A percentile compares a stretch with the other conserved stretches of the same genome.
Conservation (phyloP, 208 protist genomes). For the Wallacemonas sp. region DNA sequence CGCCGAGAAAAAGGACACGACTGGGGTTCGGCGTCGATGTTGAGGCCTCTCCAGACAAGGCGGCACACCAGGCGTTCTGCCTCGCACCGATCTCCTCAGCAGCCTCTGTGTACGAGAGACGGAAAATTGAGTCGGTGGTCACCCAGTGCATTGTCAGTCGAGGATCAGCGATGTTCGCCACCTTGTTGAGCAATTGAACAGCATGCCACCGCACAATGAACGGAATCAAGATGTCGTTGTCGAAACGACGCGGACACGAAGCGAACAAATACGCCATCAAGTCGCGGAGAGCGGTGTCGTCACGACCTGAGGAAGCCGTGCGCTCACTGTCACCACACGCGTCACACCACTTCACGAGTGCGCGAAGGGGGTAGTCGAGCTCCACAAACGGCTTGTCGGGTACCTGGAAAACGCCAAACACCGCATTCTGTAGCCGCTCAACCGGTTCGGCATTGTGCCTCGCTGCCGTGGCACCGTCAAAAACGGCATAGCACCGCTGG, state of each 20-base stretch:
- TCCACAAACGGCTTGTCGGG: slow-evolving; percentile 33
- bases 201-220: slow-evolving; percentile 28
- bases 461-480: slow-evolving; percentile 2
- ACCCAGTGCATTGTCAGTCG: neutral
- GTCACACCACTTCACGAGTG: slow-evolving; percentile 26
- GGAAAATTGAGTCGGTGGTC: neutral
- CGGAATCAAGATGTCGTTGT: slow-evolving; percentile 20
- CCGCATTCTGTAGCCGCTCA: neutral
- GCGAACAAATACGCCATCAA: neutral
- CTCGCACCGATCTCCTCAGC: neutral
- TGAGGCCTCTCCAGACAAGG: neutral
- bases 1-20: slow-evolving; percentile 31
- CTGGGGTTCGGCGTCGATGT: neutral
- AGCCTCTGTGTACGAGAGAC: neutral
- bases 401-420: slow-evolving; percentile 30
- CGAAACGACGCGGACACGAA: neutral
- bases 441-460: neutral
- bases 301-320: slow-evolving; percentile 12
- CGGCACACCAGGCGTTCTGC: slow-evolving; percentile 32
- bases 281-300: slow-evolving; percentile 9
- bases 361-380: slow-evolving; percentile 41
- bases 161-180: slow-evolving; percentile 26
- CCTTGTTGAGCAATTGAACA: slow-evolving; percentile 25
- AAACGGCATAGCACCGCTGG: neutral
- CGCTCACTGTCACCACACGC: neutral